A percentile compares a stretch with the other conserved stretches of the same genome.
These are phyloP conservation scores for Wallacemonas sp. DNA, from an alignment of 208 protist genomes.

Conservation along the genomic window DNA sequence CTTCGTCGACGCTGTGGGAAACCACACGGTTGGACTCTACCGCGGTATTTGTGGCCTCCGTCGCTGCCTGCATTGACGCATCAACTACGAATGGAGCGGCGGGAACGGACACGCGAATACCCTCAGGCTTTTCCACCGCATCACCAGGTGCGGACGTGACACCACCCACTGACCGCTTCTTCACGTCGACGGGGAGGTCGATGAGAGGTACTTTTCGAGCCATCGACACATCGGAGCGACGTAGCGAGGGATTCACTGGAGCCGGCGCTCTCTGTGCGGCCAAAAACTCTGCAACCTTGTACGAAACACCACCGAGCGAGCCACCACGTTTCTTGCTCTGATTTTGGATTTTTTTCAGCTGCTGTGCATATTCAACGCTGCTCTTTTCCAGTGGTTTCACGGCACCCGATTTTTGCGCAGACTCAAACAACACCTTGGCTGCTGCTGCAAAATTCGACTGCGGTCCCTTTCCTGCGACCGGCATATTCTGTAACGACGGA, in stretches of 20 bases:
- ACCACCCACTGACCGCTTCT: background rate
- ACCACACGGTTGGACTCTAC: no score
- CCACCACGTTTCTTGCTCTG: constrained; percentile 79
- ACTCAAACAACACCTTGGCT: constrained; percentile 84
- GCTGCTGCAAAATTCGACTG: constrained; percentile 66
- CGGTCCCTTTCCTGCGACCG: constrained; percentile 5
- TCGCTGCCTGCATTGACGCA: no score
- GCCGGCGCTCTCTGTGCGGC: constrained; percentile 51
- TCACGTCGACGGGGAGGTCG: constrained; percentile 25
- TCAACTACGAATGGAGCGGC: no score
- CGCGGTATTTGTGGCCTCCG: no score
- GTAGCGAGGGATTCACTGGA: background rate
- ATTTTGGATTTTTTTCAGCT: constrained; percentile 78
- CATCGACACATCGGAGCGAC: constrained; percentile 24
- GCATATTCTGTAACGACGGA: background rate
- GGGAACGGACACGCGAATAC: no score
- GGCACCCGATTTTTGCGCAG: constrained; percentile 76
- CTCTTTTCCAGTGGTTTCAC: constrained; percentile 66
- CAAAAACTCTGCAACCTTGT: constrained; percentile 86
- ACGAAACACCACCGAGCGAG: constrained; percentile 79
- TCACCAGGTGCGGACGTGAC: no score
- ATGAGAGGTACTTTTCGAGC: constrained; percentile 69
- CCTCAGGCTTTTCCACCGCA: no score
- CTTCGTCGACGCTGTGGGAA: no score
- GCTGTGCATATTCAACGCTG: constrained; percentile 60